phyloP scores from a whole-genome alignment of 441 rosid species.

The Populus tomentosa region DNA sequence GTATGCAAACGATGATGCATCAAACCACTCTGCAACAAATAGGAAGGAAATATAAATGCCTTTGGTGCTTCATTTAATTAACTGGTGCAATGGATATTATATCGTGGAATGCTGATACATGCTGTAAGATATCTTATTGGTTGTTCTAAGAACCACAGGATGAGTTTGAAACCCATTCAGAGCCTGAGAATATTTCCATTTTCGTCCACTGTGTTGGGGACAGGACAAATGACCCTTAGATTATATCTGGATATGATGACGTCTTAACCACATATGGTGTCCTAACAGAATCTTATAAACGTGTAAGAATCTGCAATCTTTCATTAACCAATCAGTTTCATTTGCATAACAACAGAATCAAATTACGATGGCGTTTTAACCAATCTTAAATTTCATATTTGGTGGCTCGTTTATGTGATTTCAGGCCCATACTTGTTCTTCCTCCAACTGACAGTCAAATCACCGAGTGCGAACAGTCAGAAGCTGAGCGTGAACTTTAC shows the following conservation, averaged over 20 bases:
- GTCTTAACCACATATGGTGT: slow-evolving; percentile 75
- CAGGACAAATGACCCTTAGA: slow-evolving; percentile 45
- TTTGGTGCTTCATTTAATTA: not conserved
- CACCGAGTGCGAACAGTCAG: slow-evolving; percentile 60
- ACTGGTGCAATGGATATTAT: not conserved
- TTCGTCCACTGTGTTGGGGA: slow-evolving; percentile 66
- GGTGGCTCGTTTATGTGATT: slow-evolving; percentile 6
- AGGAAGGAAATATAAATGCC: not conserved
- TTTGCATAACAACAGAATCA: not conserved
- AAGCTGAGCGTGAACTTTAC: slow-evolving; percentile 60
- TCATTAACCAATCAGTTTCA: not conserved
- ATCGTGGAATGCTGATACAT: not conserved
- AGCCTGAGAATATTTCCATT: slow-evolving; percentile 40
- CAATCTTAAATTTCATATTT: slow-evolving; percentile 5
- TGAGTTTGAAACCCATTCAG: slow-evolving; percentile 67
- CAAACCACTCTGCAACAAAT: not conserved
- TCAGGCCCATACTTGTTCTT: slow-evolving; percentile 67
- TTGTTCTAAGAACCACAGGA: slow-evolving; percentile 36
- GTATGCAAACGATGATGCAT: not conserved
- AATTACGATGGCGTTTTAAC: not conserved
- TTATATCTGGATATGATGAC: slow-evolving; percentile 49
- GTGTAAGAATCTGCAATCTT: slow-evolving; percentile 30
- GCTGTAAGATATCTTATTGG: not conserved
- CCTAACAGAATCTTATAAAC: slow-evolving; percentile 51
- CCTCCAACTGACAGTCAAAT: slow-evolving; percentile 59